Evolutionary conservation across 129 eudicot genomes (phyloP).

Genomic region (Pittosporum tobira): DNA sequence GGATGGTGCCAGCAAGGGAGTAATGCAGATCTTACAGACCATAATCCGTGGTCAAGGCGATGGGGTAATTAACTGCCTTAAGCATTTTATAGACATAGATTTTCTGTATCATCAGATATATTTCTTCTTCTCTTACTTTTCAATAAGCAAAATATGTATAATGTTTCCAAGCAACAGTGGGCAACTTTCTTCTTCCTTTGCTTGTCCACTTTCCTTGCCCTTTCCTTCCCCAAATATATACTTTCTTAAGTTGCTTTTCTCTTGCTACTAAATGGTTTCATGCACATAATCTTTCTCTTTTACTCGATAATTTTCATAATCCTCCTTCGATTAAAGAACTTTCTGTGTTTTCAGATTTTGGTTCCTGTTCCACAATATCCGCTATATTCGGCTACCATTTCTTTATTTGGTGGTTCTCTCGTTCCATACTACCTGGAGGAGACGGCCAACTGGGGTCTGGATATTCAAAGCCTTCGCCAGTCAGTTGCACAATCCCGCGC

Average conservation of each 20-base stretch:
- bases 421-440: conserved; percentile 96
- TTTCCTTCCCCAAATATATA: neutral
- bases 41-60: conserved; percentile 68
- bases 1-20: conserved; percentile 99
- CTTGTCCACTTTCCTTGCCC: neutral
- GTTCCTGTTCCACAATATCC: conserved; percentile 99
- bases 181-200: neutral
- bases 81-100: neutral
- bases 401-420: conserved; percentile 83
- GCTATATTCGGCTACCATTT: conserved; percentile 89
- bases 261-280: no score
- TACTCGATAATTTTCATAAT: neutral
- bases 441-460: conserved; percentile 97
- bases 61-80: conserved; percentile 49
- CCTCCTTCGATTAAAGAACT: neutral
- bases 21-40: conserved; percentile 80
- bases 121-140: neutral
- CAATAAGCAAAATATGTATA: conserved; percentile 7
- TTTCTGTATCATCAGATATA: neutral
- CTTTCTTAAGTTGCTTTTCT: neutral
- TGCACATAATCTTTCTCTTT: neutral
- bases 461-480: conserved; percentile 68
- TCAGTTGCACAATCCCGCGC: conserved; percentile 72
- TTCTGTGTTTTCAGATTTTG: conserved; percentile 44
- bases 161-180: neutral